Evolutionary conservation across 441 rosid species (phyloP).

Genomic region (Jatropha podagrica): DNA sequence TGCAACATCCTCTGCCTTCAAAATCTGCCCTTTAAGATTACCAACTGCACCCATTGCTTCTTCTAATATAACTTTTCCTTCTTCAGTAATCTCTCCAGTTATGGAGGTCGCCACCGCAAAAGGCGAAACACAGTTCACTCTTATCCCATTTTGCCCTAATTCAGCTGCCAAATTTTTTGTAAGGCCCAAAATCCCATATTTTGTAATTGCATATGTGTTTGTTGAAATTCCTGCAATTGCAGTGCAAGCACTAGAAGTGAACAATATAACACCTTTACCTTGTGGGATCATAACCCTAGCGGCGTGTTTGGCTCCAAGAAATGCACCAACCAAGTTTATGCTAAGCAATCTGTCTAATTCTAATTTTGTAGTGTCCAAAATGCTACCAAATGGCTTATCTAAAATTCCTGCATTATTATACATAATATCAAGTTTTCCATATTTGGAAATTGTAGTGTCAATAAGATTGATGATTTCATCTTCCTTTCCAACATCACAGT

Average conservation of each 20-base stretch:
- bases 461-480: conserved; percentile 25
- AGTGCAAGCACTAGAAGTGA: conserved; percentile 18
- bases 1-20: conserved; percentile 35
- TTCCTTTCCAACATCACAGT: conserved; percentile 35
- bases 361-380: conserved; percentile 3
- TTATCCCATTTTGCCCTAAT: conserved; percentile 39
- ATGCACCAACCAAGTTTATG: conserved; percentile 16
- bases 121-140: conserved; percentile 49
- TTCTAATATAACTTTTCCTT: background rate
- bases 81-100: conserved; percentile 38
- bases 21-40: conserved; percentile 32
- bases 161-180: conserved; percentile 34
- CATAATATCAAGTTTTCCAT: conserved; percentile 38
- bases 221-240: conserved; percentile 13
- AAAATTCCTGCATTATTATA: conserved; percentile 24
- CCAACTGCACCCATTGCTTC: conserved; percentile 9
- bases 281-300: conserved; percentile 28
- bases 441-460: conserved; percentile 27
- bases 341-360: conserved; percentile 12
- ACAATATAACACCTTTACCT: conserved; percentile 21
- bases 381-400: background rate
- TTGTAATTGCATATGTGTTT: conserved; percentile 3
- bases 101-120: conserved; percentile 30
- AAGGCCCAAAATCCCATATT: conserved; percentile 15
- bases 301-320: conserved; percentile 23